Base-by-base conservation (phyloP, 352 stramenopile genomes). In the Albugo laibachii region DNA sequence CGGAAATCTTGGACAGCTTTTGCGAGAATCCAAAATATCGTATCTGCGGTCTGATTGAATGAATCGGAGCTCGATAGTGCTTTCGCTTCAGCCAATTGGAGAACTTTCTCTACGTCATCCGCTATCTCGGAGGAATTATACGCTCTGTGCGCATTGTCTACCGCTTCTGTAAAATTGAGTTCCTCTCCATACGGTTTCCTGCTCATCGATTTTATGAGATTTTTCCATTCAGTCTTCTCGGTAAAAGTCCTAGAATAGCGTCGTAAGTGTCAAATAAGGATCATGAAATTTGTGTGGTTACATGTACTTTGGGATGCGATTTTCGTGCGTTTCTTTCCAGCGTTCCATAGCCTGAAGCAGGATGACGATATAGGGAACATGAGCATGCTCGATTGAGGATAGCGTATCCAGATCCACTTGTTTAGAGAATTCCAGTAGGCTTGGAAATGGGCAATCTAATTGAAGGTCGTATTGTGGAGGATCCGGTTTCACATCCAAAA, bases 121-220 rank as follows among this genome's bases (percentile, higher is more conserved):
- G 87, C 80, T 37, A 95, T 62, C 16, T 80, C 58, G 11, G 70
- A 60, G 43, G 80, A 47, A 5, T 79, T 69, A 54, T 97, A 98
- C 13, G 84, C 87, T 44, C 89, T 78, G 66, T 97, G 97, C 0
- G 87, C 74, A 41, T 97, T 82, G 34, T 88, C 65, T 6, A 76
- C 47, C 2, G 93, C 94, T 59, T 99, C 93, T 36, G 94, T 58
- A 61, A 97, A 97, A 63, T 99, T 99, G 0, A 98, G 46, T 70
- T 97, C 83, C 45, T 92, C 74, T 13, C 76, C 70, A 1, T 56
- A 55, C 1, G 57, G 42, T 0, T 67, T 69, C 47, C 67, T 67
- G 0, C 62, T 61, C 65, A 82, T 80, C 14, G 56, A 63, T 61
- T 82, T 60, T 4, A 93, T 47, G 14, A 59, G 50, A 43, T 69